A percentile compares a stretch with the other conserved stretches of the same genome.
phyloP scores from a whole-genome alignment of 2,329 filamentous ascomycete genomes.

The Neopestalotiopsis sp. region DNA sequence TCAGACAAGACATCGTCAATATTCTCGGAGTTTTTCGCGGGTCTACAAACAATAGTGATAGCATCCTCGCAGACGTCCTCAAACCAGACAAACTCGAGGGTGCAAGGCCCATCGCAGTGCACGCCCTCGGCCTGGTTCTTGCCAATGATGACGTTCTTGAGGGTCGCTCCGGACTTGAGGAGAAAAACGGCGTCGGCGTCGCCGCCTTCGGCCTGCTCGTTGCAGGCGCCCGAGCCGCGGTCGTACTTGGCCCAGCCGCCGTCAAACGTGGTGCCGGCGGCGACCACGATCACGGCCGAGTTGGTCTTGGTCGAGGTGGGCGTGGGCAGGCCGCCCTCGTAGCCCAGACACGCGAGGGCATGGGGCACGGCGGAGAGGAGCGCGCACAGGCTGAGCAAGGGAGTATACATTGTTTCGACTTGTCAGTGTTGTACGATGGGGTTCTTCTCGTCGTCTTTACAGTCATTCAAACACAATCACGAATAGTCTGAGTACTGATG shows the following conservation, averaged over 20 bases:
- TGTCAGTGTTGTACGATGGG: not conserved
- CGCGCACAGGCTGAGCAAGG: not conserved
- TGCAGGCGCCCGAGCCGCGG: constrained; percentile 45
- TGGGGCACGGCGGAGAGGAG: constrained; percentile 27
- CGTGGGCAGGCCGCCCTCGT: constrained; percentile 35
- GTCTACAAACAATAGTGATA: constrained; percentile 35
- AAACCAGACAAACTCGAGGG: constrained; percentile 52
- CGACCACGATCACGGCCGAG: constrained; percentile 35
- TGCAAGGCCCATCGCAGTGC: constrained; percentile 50
- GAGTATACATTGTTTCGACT: not conserved
- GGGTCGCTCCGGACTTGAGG: constrained; percentile 44
- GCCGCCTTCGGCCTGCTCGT: constrained; percentile 45
- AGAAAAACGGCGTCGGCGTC: constrained; percentile 47
- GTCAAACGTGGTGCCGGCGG: constrained; percentile 37
- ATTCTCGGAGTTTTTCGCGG: not conserved
- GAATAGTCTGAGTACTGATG: not conserved
- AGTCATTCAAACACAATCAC: not conserved
- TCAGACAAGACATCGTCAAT: too few species aligned
- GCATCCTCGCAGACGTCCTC: constrained; percentile 53
- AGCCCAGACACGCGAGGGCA: constrained; percentile 35
- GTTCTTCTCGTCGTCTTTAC: not conserved
- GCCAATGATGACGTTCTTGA: constrained; percentile 53
- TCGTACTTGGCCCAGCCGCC: constrained; percentile 43
- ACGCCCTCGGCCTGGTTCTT: constrained; percentile 50
- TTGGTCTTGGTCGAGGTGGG: constrained; percentile 30